These are phyloP conservation scores for Cladosporium cucumerinum DNA, from an alignment of 2,329 filamentous ascomycete species.

Conservation along the genomic window DNA sequence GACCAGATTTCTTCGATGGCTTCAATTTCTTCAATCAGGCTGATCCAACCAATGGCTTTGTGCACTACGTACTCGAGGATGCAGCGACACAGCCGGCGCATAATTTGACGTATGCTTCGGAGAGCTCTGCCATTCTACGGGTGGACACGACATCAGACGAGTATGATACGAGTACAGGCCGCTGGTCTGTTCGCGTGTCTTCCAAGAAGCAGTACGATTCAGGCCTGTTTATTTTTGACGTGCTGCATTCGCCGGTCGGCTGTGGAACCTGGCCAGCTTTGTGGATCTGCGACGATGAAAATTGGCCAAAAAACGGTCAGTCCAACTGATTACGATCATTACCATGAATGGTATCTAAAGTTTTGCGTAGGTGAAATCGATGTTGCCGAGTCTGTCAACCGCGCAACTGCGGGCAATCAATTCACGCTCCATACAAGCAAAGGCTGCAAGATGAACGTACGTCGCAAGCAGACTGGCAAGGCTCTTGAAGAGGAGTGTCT, in stretches of 20 bases:
- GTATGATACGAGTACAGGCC: constrained; percentile 27
- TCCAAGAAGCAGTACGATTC: constrained; percentile 37
- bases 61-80: constrained; percentile 42
- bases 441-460: constrained; percentile 33
- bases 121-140: constrained; percentile 26
- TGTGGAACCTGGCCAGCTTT: constrained; percentile 41
- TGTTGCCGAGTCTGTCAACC: constrained; percentile 36
- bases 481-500: constrained; percentile 29
- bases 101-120: constrained; percentile 32
- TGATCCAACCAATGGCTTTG: constrained; percentile 51
- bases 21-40: constrained; percentile 49
- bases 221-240: constrained; percentile 38
- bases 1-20: constrained; percentile 47
- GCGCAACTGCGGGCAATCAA: constrained; percentile 26
- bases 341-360: background rate
- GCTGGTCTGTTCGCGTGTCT: constrained; percentile 35
- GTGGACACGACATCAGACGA: constrained; percentile 26
- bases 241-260: constrained; percentile 35
- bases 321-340: background rate
- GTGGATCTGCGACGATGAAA: constrained; percentile 44
- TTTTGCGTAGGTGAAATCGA: constrained; percentile 27
- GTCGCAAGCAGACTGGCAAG: constrained; percentile 31
- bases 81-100: constrained; percentile 21
- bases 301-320: constrained; percentile 30
- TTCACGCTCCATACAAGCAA: constrained; percentile 31